Percentiles rank a stretch among this genome's conserved stretches.
Evolutionary conservation across 495 filamentous ascomycete genomes (phyloP).

Genomic region (Xylaria curta): DNA sequence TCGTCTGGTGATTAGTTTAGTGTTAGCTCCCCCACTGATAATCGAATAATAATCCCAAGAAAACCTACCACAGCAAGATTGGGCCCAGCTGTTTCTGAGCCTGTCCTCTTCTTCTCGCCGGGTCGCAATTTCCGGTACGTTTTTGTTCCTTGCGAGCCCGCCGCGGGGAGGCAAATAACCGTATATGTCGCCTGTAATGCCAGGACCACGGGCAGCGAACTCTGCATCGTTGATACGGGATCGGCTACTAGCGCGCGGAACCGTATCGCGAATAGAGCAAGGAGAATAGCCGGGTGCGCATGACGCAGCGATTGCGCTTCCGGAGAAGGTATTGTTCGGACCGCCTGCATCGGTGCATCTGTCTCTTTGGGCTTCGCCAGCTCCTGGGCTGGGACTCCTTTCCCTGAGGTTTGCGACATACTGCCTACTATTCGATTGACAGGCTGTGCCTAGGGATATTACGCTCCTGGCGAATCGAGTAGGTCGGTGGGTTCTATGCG

Average conservation of each 20-base stretch:
- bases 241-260: constrained; percentile 74
- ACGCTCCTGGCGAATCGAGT: neutral
- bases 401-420: constrained; percentile 23
- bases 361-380: constrained; percentile 35
- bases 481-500: neutral
- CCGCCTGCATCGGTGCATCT: constrained; percentile 38
- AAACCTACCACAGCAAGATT: constrained; percentile 45
- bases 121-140: constrained; percentile 44
- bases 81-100: constrained; percentile 40
- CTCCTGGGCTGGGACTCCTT: constrained; percentile 25
- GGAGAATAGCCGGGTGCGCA: constrained; percentile 69
- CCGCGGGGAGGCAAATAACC: constrained; percentile 74
- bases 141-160: constrained; percentile 51
- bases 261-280: constrained; percentile 62
- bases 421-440: constrained; percentile 2
- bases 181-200: constrained; percentile 72
- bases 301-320: constrained; percentile 48
- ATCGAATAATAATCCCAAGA: constrained; percentile 23
- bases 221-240: constrained; percentile 70
- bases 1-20: constrained; percentile 54
- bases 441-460: neutral
- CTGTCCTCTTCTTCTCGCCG: constrained; percentile 54
- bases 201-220: constrained; percentile 65
- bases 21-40: constrained; percentile 16
- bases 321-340: constrained; percentile 41